Evolutionary conservation across 805 yeast species (phyloP), one percentile per base, ranked within the genome.

Genomic region (Naumovozyma castellii): DNA sequence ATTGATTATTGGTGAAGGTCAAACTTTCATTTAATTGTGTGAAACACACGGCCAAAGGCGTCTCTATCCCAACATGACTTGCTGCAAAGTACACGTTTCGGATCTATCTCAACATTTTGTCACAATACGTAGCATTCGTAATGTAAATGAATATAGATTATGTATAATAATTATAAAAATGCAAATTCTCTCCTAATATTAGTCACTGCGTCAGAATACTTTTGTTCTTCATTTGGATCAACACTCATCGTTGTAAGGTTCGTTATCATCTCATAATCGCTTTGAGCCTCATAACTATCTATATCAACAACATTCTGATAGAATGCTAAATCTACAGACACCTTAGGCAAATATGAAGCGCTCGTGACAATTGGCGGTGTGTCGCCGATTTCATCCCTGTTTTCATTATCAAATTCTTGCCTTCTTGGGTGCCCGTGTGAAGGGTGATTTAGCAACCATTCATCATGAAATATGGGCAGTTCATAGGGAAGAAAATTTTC

Each of bases 201-300:
- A 6, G 9, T 22, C 10, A 22, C 10, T 6, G 27, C 10, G 10
- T 22, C 27, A 6, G 27, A 6, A 22, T 22, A 22, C 10, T 22
- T 22, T 10, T 22, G 27, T 10, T 6, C 27, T 22, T 22, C 27
- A 22, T 22, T 10, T 22, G 6, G 9, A 22, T 22, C 27, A 6
- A 22, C 27, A 22, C 10, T 10, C 10, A 22, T 10, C 10, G 27
- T 6, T 6, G 27, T 22, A 6, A 6, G 9, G 10, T 22, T 22
- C 10, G 27, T 6, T 10, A 22, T 22, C 10, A 10, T 22, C 10
- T 22, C 27, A n/a, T 34, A 34, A 15, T 19, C 20, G 5, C 40
- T 46, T 13, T 38, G 32, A 2, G 49, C 41, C 28, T 34, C 32
- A 30, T 42, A 45, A 27, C 38, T 31, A 34, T 48, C 50, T 14